Conservation (phyloP, 371 early-diverging fungal genomes). For the Thermomucor indicae-seudaticae region DNA sequence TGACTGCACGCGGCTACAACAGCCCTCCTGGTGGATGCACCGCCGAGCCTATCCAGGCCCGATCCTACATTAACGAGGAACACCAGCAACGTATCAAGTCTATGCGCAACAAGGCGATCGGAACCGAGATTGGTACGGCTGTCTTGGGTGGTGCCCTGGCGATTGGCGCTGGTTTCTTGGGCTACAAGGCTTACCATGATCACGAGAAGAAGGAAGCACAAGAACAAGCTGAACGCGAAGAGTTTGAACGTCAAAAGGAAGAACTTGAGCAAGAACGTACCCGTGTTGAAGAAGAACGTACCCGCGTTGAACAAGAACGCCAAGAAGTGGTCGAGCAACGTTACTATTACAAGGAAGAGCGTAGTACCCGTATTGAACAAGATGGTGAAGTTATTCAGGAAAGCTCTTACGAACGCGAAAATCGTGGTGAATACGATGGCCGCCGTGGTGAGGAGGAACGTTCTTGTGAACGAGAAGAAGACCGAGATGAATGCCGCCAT, state of each 20-base stretch:
- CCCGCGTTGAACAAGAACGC: conserved; percentile 20
- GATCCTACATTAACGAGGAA: conserved; percentile 37
- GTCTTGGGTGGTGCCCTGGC: conserved; percentile 43
- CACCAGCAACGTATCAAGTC: conserved; percentile 48
- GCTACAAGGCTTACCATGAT: conserved; percentile 43
- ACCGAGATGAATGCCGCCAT: conserved; percentile 2
- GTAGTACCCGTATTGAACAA: conserved; percentile 11
- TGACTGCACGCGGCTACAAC: conserved; percentile 47
- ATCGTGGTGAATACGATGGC: not conserved
- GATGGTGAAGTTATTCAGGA: conserved; percentile 9
- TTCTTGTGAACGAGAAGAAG: too few species aligned
- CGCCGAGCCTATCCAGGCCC: conserved; percentile 32
- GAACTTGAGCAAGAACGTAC: conserved; percentile 21
- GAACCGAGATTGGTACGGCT: conserved; percentile 41
- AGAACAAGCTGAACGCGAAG: conserved; percentile 24
- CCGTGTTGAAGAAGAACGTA: conserved; percentile 17
- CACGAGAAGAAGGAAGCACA: conserved; percentile 32
- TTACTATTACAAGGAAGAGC: conserved; percentile 7
- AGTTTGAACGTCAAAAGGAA: conserved; percentile 26
- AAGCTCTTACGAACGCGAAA: conserved; percentile 8
- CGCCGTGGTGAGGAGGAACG: conserved; percentile 4
- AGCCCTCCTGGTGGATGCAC: conserved; percentile 26
- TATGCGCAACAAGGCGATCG: conserved; percentile 38
- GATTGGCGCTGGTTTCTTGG: conserved; percentile 47
- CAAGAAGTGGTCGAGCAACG: conserved; percentile 14